These are phyloP conservation scores for Cercospora beticola DNA, from an alignment of 2,329 filamentous ascomycete genomes.

Conservation along the genomic window DNA sequence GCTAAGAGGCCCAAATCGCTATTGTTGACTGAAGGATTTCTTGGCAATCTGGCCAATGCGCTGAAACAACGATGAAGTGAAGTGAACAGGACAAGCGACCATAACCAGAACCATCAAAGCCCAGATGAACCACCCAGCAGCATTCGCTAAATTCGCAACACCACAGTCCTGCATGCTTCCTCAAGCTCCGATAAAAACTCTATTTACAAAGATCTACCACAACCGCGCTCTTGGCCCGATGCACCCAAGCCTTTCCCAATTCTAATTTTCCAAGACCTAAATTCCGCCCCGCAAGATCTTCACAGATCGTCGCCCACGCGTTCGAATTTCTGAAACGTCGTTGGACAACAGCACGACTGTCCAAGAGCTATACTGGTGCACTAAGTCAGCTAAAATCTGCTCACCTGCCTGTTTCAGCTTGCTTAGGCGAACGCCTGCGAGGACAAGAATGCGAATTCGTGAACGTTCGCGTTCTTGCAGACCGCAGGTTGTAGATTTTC, in stretches of 20 bases:
- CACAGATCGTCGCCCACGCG: constrained; percentile 1
- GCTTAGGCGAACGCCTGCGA: neutral
- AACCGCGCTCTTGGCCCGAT: constrained; percentile 2
- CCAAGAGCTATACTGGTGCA: neutral
- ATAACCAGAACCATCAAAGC: too few species aligned
- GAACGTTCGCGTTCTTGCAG: neutral
- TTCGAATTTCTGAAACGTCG: neutral
- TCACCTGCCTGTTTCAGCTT: neutral
- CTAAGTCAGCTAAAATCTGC: neutral
- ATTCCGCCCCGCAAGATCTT: neutral
- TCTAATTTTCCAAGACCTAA: neutral
- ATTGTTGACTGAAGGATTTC: too few species aligned
- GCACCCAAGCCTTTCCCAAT: neutral
- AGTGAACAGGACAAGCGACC: too few species aligned
- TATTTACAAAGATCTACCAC: neutral
- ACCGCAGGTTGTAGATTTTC: neutral
- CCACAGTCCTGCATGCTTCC: neutral
- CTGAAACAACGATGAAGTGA: too few species aligned
- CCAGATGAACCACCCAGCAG: too few species aligned
- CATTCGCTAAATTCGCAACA: too few species aligned
- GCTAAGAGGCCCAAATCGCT: too few species aligned
- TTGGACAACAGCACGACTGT: neutral
- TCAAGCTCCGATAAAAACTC: neutral
- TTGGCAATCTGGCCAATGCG: too few species aligned
- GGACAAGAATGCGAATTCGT: neutral